Base-by-base conservation (phyloP, 2,329 filamentous ascomycete species). In the Cercospora citrullina region DNA sequence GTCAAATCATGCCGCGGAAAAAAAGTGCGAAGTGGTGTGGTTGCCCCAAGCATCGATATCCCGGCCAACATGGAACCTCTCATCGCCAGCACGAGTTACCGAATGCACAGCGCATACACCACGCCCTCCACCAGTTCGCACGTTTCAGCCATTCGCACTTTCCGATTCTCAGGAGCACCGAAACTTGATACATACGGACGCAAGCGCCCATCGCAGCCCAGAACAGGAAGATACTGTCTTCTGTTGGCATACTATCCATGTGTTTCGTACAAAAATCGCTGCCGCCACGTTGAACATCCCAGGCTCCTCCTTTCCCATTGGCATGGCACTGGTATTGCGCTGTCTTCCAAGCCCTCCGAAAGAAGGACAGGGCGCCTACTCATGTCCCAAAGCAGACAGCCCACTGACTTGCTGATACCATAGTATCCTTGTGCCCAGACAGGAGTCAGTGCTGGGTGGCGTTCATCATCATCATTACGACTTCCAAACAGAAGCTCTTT, bases 51-150 rank as follows among this genome's bases (percentile, higher is more conserved):
- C 55, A 59, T 36, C 30, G 55, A 59, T 59, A 59, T 36, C 55
- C 55, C 30, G 23, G 55, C 31, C 55, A 59, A 23, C 55, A 21
- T 59, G n/a, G 28, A 36, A 59, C 30, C 28, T 36, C 28, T 59
- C 14, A 59, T 36, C 28, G 55, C 28, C 55, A 33, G 28, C 55
- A 58, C 30, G 26, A 59, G 28, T 16, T 59, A 33, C 31, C 28
- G 18, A 36, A 4, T n/a, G 31, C 55, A 21, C 28, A 59, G 28
- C 55, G 8, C 55, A 33, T 36, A 23, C 23, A 55, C 48, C 48
- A 55, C 55, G 12, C 30, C 55, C 28, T 59, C 55, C 55, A 59
- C 55, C 55, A 59, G 55, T 59, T 59, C 55, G 55, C 55, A 33
- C 30, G 55, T 59, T 36, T 59, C 30, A 59, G 55, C 55, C 55